Conservation (phyloP, 2,329 filamentous ascomycete species). For the Trichophyton mentagrophytes region DNA sequence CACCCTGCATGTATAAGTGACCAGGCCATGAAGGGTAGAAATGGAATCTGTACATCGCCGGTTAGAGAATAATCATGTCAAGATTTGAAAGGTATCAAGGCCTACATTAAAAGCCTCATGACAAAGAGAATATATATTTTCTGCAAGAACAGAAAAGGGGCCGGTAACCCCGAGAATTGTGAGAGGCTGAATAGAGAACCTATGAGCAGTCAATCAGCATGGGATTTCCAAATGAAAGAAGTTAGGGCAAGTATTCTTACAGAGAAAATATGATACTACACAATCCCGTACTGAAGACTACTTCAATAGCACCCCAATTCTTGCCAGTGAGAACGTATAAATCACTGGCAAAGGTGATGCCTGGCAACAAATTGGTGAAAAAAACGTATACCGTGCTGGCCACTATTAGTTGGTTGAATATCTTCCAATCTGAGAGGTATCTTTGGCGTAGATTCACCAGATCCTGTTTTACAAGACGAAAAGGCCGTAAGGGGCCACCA, state of each 20-base stretch:
- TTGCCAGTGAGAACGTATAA: slow-evolving; percentile 49
- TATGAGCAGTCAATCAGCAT: not conserved
- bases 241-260: slow-evolving; percentile 22
- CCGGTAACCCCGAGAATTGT: slow-evolving; percentile 55
- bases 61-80: not conserved
- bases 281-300: slow-evolving; percentile 53
- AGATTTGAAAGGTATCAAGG: not conserved
- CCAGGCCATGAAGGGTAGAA: slow-evolving; percentile 57
- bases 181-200: slow-evolving; percentile 46
- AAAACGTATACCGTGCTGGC: slow-evolving; percentile 54
- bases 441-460: slow-evolving; percentile 34
- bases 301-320: slow-evolving; percentile 54
- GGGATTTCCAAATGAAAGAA: not conserved
- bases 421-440: slow-evolving; percentile 42
- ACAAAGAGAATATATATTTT: slow-evolving; percentile 47
- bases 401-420: slow-evolving; percentile 52
- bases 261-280: slow-evolving; percentile 51
- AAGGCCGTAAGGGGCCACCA: slow-evolving; percentile 38
- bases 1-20: slow-evolving; percentile 52
- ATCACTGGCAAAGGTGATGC: slow-evolving; percentile 55
- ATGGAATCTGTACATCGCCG: slow-evolving; percentile 37
- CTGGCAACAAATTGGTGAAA: slow-evolving; percentile 54
- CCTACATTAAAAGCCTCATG: slow-evolving; percentile 41
- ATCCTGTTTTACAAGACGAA: slow-evolving; percentile 42
- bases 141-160: slow-evolving; percentile 45